phyloP scores from a whole-genome alignment of 108 stramenopile species.

The Parietichytrium sp. region DNA sequence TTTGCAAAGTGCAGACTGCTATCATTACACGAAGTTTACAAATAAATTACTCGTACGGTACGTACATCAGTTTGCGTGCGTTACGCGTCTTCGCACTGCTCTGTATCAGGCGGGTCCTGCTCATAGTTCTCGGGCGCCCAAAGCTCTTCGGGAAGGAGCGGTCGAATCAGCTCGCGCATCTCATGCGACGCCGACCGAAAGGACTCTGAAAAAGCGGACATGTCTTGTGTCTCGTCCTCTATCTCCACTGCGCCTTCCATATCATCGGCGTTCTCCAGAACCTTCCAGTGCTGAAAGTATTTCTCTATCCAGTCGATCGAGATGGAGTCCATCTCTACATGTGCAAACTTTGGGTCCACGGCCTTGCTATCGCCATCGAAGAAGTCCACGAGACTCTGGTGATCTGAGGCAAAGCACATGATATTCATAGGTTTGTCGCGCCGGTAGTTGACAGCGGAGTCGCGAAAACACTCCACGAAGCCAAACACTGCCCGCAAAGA shows the following conservation, averaged over 20 bases:
- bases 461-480: background rate
- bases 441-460: background rate
- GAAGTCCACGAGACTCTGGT: background rate
- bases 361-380: background rate
- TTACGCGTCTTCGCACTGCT: too few relatives aligned
- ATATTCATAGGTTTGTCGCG: background rate
- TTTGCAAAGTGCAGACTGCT: too few relatives aligned
- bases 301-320: background rate
- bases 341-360: background rate
- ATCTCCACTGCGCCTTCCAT: background rate
- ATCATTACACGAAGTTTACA: too few relatives aligned
- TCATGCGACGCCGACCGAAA: too few relatives aligned
- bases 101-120: too few relatives aligned
- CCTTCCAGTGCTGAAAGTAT: background rate
- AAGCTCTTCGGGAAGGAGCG: background rate
- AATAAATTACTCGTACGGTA: too few relatives aligned
- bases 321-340: background rate
- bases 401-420: background rate
- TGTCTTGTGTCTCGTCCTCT: too few relatives aligned
- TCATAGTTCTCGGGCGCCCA: too few relatives aligned
- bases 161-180: background rate
- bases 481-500: background rate
- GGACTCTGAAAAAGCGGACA: too few relatives aligned
- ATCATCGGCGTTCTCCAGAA: background rate
- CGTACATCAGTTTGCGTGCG: too few relatives aligned